Base-by-base conservation (phyloP, 2,329 filamentous ascomycete species). In the Diaporthe sp. region DNA sequence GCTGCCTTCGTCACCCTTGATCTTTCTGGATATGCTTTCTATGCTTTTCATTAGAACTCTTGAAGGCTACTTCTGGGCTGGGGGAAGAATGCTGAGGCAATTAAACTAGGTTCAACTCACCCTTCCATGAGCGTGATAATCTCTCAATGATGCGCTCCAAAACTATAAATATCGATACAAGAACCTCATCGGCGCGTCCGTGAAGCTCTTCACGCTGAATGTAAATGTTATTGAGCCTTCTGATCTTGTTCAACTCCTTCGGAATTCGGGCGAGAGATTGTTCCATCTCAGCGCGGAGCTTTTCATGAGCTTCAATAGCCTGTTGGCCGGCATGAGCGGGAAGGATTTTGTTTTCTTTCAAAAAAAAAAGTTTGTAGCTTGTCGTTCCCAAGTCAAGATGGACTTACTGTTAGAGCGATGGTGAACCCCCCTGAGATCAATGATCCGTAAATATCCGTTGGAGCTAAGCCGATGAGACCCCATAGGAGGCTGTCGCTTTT, bases 61-160 rank as follows among this genome's bases (percentile, higher is more conserved):
- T 31, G 31, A 31, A 31, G 31, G 3, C 31, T 31, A 3, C 3
- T 31, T 31, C 4, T n/a, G 2, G 19, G 1, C 9, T 19, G 10
- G 2, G 9, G 1, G 10, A n/a, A n/a, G 19, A n/a, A 22, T 10
- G 2, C 8, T 7, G 19, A 9, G 3, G 5, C 19, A n/a, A n/a
- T n/a, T n/a, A n/a, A n/a, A n/a, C n/a, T n/a, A n/a, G n/a, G n/a
- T n/a, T n/a, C n/a, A 9, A 28, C 51, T 28, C 10, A 55, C n/a
- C 51, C 28, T 55, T 55, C n/a, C 51, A 55, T 1, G 51, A 28
- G 25, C 51, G 51, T 13, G 51, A 55, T 12, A 55, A 17, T 25
- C 3, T 55, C n/a, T 28, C 51, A 1, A 55, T 55, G 51, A 55
- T 55, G 25, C 51, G 51, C 51, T 55, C n/a, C 0, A 55, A n/a